Evolutionary conservation across 106 monocot genomes (phyloP).

Genomic region (Ottelia alismoides): DNA sequence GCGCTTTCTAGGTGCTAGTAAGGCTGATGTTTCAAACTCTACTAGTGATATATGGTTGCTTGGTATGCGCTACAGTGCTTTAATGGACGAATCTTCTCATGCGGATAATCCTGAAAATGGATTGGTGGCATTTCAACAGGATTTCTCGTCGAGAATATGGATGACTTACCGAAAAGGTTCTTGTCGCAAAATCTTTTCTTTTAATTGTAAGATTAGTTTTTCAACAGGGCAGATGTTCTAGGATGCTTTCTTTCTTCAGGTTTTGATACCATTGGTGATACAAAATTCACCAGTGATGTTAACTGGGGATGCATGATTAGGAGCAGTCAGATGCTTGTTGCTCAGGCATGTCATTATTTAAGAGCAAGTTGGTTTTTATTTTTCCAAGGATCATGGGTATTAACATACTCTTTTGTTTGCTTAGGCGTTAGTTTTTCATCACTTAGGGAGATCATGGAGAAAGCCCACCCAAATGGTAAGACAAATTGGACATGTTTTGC

Average conservation of each 20-base stretch:
- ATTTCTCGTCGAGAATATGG: constrained; percentile 97
- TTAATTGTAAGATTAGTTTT: not conserved
- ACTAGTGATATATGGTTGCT: constrained; percentile 83
- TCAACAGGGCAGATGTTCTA: not conserved
- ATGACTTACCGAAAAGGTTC: constrained; percentile 91
- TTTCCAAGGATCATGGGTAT: not conserved
- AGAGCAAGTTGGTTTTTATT: not conserved
- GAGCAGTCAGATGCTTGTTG: constrained; percentile 99
- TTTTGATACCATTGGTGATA: constrained; percentile 69
- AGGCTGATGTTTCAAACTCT: constrained; percentile 43
- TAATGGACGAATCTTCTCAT: constrained; percentile 30
- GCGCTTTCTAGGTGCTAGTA: constrained; percentile 44
- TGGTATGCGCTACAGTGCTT: constrained; percentile 59
- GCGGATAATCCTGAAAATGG: constrained; percentile 16
- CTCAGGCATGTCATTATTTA: constrained; percentile 46
- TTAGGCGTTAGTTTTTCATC: constrained; percentile 79
- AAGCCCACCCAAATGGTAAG: constrained; percentile 64
- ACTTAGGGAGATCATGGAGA: constrained; percentile 91
- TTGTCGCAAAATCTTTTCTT: not conserved
- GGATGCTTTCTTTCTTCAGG: constrained; percentile 23
- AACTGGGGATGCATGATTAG: constrained; percentile 99
- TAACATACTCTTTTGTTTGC: not conserved
- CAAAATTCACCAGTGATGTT: constrained; percentile 77
- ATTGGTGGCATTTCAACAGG: constrained; percentile 38
- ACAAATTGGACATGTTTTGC: not conserved